Percentiles rank a stretch among this genome's conserved stretches.
Evolutionary conservation across 2,329 filamentous ascomycete species (phyloP).

Genomic region (Leptographium wingfieldii): DNA sequence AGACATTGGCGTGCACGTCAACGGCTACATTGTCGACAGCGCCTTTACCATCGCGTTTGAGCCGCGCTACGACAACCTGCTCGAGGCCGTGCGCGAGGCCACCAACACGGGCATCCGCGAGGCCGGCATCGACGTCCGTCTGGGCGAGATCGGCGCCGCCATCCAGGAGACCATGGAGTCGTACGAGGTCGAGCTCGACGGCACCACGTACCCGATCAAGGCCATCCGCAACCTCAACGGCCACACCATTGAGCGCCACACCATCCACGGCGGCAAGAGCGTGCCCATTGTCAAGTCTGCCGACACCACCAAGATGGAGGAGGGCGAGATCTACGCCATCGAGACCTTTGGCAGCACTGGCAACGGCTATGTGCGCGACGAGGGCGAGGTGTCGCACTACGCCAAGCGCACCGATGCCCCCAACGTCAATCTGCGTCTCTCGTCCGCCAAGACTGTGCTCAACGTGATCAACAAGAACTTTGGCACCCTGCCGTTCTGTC

Average conservation of each 20-base stretch:
- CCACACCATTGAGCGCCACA: conserved; percentile 80
- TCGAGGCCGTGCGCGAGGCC: conserved; percentile 60
- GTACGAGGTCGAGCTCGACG: conserved; percentile 76
- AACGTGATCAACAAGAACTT: conserved; percentile 95
- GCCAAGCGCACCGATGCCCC: conserved; percentile 60
- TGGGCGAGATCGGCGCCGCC: conserved; percentile 69
- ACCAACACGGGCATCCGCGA: conserved; percentile 82
- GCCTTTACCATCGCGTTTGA: conserved; percentile 72
- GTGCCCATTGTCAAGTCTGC: conserved; percentile 85
- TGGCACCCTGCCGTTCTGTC: conserved; percentile 80
- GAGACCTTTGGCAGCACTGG: conserved; percentile 94
- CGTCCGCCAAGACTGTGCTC: conserved; percentile 73
- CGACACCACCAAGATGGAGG: conserved; percentile 93
- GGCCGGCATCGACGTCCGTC: conserved; percentile 82
- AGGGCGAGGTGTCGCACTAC: conserved; percentile 86
- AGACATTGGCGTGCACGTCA: conserved; percentile 71
- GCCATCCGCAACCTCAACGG: conserved; percentile 78
- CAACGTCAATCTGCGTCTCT: conserved; percentile 62
- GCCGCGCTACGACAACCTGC: conserved; percentile 59
- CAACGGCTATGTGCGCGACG: conserved; percentile 75
- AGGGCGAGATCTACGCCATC: conserved; percentile 89
- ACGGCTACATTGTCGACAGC: conserved; percentile 68
- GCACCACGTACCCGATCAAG: conserved; percentile 68
- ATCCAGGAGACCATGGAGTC: conserved; percentile 92
- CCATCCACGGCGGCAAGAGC: conserved; percentile 85